Base-by-base conservation (phyloP, 1,139 yeast species). In the Hansenula lynferdii region DNA sequence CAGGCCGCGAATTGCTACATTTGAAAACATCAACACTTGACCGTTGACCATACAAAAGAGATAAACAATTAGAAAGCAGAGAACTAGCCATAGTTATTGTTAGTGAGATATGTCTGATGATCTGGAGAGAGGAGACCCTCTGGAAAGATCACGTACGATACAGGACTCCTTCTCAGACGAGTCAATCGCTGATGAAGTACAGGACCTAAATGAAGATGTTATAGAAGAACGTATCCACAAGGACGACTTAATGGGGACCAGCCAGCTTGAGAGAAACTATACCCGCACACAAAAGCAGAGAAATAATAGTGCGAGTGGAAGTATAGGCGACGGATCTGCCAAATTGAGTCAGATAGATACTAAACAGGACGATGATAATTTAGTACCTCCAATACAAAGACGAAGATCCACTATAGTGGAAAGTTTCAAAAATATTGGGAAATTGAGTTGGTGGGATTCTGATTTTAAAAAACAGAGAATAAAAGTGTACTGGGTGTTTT, bases 371-470 rank as follows among this genome's bases (percentile, higher is more conserved):
- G n/a, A n/a, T n/a, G n/a, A n/a, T n/a, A n/a, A n/a, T n/a, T n/a
- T n/a, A n/a, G 20, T 20, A 15, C 27, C 34, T 2, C 24, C 38
- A 8, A 8, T 33, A 10, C 26, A 30, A 11, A 41, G 49, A 37
- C 40, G 51, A 27, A 42, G 51, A 14, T 40, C 45, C 3, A 47
- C 53, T 7, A 37, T 50, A 10, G 42, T 41, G 11, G 48, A 48
- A 3, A 38, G 35, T 19, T 42, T 50, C 31, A 44, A 38, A 36
- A 37, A 40, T 20, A 37, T 49, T 5, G 28, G 41, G n/a, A 48
- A 51, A 33, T 36, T 48, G 14, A 41, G 48, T 15, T 49, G 45
- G 44, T 49, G 50, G 48, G 52, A 51, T 28, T 37, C 42, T 0
- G 51, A 48, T 6, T 45, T 49, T 35, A 49, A 49, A 35, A 40